These are phyloP conservation scores for Litchi chinensis DNA, from an alignment of 345 rosid species.

Conservation along the genomic window DNA sequence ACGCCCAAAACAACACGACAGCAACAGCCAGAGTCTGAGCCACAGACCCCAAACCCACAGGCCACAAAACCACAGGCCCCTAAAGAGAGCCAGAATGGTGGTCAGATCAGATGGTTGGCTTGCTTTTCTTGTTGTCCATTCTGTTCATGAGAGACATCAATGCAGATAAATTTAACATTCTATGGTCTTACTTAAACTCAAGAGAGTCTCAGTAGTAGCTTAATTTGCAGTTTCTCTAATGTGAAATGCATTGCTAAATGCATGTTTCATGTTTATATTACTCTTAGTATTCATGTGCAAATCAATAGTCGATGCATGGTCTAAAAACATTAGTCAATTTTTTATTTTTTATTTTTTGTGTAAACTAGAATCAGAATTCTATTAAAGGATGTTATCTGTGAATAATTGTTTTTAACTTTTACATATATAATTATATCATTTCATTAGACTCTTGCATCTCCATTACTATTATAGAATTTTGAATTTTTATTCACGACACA, in stretches of 20 bases:
- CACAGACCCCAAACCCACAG: conserved; percentile 29
- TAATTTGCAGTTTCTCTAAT: background rate
- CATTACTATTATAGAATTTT: too few species aligned
- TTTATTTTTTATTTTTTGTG: background rate
- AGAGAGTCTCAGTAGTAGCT: background rate
- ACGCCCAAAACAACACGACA: conserved; percentile 1
- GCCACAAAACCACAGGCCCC: conserved; percentile 26
- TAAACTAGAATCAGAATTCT: background rate
- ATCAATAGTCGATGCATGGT: too few species aligned
- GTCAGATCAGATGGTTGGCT: conserved; percentile 50
- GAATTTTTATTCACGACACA: too few species aligned
- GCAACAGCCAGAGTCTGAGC: background rate
- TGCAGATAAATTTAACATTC: background rate
- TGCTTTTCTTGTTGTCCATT: conserved; percentile 60
- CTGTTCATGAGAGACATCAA: conserved; percentile 16
- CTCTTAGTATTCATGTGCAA: background rate
- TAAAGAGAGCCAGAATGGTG: conserved; percentile 21
- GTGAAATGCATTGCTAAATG: background rate
- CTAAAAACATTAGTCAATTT: background rate
- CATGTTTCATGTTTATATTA: too few species aligned
- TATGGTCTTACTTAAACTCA: background rate
- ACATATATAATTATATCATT: background rate
- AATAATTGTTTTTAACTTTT: background rate
- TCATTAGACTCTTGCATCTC: background rate
- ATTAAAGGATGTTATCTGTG: background rate